phyloP scores from a whole-genome alignment of 2,329 filamentous ascomycete genomes.

The Fusarium globosum region DNA sequence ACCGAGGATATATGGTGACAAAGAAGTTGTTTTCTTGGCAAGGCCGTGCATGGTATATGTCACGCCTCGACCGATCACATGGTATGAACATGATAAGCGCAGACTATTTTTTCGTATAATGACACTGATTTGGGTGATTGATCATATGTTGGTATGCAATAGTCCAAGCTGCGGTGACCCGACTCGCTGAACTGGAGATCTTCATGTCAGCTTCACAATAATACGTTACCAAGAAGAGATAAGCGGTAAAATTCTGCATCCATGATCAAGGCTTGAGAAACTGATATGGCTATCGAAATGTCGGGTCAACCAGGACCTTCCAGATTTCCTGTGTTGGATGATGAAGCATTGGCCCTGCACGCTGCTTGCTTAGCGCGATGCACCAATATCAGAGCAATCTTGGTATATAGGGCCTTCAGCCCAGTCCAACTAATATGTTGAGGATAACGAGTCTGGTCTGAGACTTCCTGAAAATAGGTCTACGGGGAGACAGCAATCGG shows the following conservation, averaged over 20 bases:
- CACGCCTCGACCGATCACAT: background rate
- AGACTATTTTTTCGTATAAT: background rate
- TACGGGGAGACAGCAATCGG: background rate
- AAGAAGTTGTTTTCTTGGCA: background rate
- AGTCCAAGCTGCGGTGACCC: background rate
- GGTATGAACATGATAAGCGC: background rate
- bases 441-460: background rate
- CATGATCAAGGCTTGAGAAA: background rate
- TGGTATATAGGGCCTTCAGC: background rate
- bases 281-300: background rate
- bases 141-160: background rate
- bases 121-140: background rate
- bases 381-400: background rate
- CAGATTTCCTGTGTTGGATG: constrained; percentile 27
- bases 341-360: constrained; percentile 10
- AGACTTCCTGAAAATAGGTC: background rate
- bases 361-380: background rate
- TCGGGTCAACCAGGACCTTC: background rate
- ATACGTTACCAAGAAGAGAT: background rate
- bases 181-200: background rate
- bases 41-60: background rate
- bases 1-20: background rate
- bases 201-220: background rate
- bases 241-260: background rate
- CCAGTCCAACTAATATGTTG: background rate